phyloP scores from a whole-genome alignment of 2,329 filamentous ascomycete species.

The Alternaria hordeiaustralica region DNA sequence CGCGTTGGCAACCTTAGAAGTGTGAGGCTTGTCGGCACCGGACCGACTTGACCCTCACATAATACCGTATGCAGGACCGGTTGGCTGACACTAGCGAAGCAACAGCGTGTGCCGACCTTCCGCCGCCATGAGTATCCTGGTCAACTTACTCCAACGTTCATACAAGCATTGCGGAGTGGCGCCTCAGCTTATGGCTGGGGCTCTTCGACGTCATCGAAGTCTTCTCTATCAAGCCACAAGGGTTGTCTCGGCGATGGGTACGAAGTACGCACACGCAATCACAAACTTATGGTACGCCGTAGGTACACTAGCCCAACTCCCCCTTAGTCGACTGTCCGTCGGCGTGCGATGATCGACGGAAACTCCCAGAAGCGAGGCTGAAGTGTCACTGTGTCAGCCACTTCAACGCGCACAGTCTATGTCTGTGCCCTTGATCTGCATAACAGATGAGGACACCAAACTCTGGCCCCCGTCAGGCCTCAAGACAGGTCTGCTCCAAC shows the following conservation, averaged over 20 bases:
- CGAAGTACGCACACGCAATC: background rate
- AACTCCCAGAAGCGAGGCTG: background rate
- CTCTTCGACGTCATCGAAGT: background rate
- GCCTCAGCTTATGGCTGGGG: background rate
- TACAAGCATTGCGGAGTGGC: background rate
- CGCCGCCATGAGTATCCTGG: background rate
- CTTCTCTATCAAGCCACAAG: background rate
- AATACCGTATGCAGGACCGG: background rate
- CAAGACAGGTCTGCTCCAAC: background rate
- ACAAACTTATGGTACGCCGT: background rate
- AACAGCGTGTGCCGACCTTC: background rate
- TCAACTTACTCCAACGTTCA: background rate
- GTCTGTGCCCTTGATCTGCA: background rate
- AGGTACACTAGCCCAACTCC: background rate
- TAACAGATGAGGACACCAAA: background rate
- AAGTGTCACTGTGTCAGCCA: background rate
- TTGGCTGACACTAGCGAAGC: background rate
- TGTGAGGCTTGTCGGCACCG: background rate
- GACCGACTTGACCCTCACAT: background rate
- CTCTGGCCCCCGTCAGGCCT: background rate
- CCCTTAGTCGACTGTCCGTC: background rate
- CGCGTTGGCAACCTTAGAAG: background rate
- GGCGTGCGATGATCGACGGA: background rate
- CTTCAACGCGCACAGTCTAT: background rate
- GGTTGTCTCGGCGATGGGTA: background rate